phyloP scores from a whole-genome alignment of 2,329 filamentous ascomycete genomes.

The Helotiales sp. region DNA sequence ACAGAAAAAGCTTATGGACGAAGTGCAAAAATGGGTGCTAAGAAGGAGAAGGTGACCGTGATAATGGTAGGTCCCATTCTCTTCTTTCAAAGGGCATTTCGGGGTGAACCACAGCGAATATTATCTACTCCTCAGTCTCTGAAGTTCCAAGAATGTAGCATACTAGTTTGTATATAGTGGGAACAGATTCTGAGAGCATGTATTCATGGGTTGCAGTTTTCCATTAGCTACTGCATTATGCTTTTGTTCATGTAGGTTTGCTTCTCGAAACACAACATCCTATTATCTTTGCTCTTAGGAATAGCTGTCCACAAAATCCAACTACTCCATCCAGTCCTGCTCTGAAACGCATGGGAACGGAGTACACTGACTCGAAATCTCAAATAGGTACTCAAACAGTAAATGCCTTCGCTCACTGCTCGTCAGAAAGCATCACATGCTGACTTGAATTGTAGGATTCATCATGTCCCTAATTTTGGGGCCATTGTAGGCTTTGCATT shows the following conservation, averaged over 20 bases:
- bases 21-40: background rate
- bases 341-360: no score
- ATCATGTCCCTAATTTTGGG: slow-evolving; percentile 24
- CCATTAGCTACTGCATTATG: slow-evolving; percentile 15
- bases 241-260: slow-evolving; percentile 27
- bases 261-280: no score
- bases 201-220: slow-evolving; percentile 26
- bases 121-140: no score
- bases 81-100: background rate
- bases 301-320: no score
- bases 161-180: no score
- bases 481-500: slow-evolving; percentile 25
- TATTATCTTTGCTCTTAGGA: no score
- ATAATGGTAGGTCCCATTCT: no score
- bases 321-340: no score
- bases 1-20: background rate
- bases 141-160: no score
- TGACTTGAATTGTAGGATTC: slow-evolving; percentile 27
- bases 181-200: slow-evolving; percentile 20
- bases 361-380: no score
- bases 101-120: background rate
- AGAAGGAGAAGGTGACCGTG: slow-evolving; percentile 1
- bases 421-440: no score
- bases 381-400: slow-evolving; percentile 31
- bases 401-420: background rate